These are phyloP conservation scores for cucumber (Cucumis sativus) DNA, from an alignment of 306 rosid genomes.

Conservation along the genomic window Cucumber_9930_V3 NC_026660.2:27271001-27271500, in stretches of 20 bases:
- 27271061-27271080: conserved; percentile 1
- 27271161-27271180: not conserved
- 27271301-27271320: no score
- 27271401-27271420: no score
- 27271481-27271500: no score
- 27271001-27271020: not conserved
- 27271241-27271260: not conserved
- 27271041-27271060: not conserved
- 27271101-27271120: conserved; percentile 75
- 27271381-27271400: no score
- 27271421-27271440: no score
- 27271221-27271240: not conserved
- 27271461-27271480: no score
- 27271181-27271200: not conserved
- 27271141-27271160: not conserved
- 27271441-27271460: no score
- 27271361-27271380: no score
- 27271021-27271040: not conserved
- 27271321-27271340: no score
- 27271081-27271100: conserved; percentile 52
- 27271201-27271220: not conserved
- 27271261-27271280: not conserved
- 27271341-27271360: no score
- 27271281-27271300: not conserved
- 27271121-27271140: not conserved